Evolutionary conservation across 805 yeast species (phyloP), one percentile per base, ranked within the genome.

Genomic region (Groenewaldozyma salmanticensis): DNA sequence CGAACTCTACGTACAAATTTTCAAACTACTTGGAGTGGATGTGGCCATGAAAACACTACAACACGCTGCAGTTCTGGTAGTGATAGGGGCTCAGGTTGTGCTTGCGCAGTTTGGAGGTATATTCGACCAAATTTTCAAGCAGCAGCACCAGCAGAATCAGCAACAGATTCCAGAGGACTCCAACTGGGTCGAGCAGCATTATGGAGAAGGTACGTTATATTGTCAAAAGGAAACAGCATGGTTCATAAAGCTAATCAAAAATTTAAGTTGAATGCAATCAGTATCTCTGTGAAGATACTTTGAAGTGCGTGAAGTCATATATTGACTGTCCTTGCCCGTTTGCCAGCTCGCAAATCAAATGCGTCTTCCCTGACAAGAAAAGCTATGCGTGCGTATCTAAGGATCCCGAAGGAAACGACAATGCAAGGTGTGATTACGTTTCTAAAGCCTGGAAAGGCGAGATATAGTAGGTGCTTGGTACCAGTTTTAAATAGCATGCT

Each of bases 281-380:
- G 4, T 90, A 79, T 57, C 61, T 90, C 27, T 92, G 98, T 57
- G 85, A 85, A 3, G 94, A 79, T 50, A 85, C 96, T 0, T 66
- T 78, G 32, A 68, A 68, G 6, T 92, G 98, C 64, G 98, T 85
- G 0, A 68, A 70, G 1, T 52, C 61, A 1, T 75, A 85, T 0
- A 50, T 69, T 5, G 82, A 79, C 39, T 92, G 98, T 58, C 95
- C 96, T 1, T 92, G 98, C 58, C 86, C 85, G 2, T 90, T 76
- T 55, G 92, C 95, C 1, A 75, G 77, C 44, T 79, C 94, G 1
- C 95, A 90, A 57, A 54, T 83, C 46, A 81, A 84, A 54, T 92
- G 98, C 60, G 57, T 71, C 2, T 64, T 84, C 32, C 94, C 96
- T 0, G 78, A 75, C 47, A 70, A 75, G 16, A 62, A 67, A 24